These are phyloP conservation scores for Tarenaya hassleriana DNA, from an alignment of 345 rosid species.

Conservation along the genomic window DNA sequence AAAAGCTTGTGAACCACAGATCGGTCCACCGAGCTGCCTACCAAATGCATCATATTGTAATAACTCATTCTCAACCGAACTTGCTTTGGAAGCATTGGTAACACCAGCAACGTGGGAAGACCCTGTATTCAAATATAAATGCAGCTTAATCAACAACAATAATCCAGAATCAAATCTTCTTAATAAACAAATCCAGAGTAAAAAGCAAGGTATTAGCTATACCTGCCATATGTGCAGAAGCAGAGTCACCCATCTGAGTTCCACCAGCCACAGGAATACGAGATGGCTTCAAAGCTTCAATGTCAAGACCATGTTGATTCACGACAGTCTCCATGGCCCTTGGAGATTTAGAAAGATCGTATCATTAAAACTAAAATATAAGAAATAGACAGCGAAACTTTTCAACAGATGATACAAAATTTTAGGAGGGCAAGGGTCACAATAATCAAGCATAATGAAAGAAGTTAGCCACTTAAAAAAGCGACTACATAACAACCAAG, in stretches of 20 bases:
- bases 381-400: slow-evolving; percentile 9
- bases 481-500: no score
- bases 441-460: background rate
- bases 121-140: slow-evolving; percentile 39
- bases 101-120: slow-evolving; percentile 60
- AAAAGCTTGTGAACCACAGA: slow-evolving; percentile 51
- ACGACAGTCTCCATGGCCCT: slow-evolving; percentile 99
- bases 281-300: slow-evolving; percentile 76
- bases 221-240: slow-evolving; percentile 65
- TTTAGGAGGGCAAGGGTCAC: background rate
- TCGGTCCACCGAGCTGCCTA: slow-evolving; percentile 67
- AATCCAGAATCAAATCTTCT: background rate
- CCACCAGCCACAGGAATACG: slow-evolving; percentile 65
- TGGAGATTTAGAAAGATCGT: slow-evolving; percentile 12
- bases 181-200: slow-evolving; percentile 3
- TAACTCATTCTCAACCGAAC: slow-evolving; percentile 55
- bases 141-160: slow-evolving; percentile 9
- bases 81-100: slow-evolving; percentile 46
- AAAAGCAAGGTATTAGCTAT: slow-evolving; percentile 18
- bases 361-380: slow-evolving; percentile 22
- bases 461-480: background rate
- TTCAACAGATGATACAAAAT: slow-evolving; percentile 7
- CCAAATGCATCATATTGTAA: slow-evolving; percentile 53
- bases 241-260: slow-evolving; percentile 65
- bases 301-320: slow-evolving; percentile 82